Percentiles rank a stretch among this genome's conserved stretches.
These are phyloP conservation scores for Croton setiger DNA, from an alignment of 441 rosid genomes.

Conservation along the genomic window DNA sequence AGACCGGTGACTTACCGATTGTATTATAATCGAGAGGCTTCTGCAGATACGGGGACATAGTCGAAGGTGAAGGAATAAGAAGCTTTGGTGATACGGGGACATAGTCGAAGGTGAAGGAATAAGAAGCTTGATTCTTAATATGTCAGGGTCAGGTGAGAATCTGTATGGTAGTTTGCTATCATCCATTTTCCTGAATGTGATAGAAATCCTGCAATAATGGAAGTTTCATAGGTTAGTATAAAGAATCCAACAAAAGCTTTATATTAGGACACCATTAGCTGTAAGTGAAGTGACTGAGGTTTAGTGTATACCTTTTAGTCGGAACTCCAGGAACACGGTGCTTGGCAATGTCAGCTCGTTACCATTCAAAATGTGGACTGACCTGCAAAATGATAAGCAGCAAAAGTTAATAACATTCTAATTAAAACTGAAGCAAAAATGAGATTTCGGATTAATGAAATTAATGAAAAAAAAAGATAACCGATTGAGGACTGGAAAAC, in stretches of 20 bases:
- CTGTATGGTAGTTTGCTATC: conserved; percentile 49
- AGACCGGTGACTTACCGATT: conserved; percentile 2
- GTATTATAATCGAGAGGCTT: conserved; percentile 8
- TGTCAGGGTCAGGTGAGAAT: conserved; percentile 51
- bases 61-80: conserved; percentile 6
- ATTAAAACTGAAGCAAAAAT: not conserved
- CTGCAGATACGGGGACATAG: conserved; percentile 7
- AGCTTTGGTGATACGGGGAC: conserved; percentile 10
- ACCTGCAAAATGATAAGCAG: conserved; percentile 32
- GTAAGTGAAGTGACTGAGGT: not conserved
- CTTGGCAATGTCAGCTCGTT: conserved; percentile 68
- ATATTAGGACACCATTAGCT: not conserved
- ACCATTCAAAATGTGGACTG: conserved; percentile 57
- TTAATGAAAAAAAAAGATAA: not conserved
- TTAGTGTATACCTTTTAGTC: conserved; percentile 34
- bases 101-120: conserved; percentile 6
- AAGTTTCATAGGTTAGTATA: not conserved
- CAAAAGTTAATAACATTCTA: not conserved
- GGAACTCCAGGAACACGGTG: conserved; percentile 71
- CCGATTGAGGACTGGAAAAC: conserved; percentile 10
- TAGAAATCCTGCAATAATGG: conserved; percentile 43
- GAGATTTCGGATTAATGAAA: not conserved
- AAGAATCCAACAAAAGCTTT: not conserved
- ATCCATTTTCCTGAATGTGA: conserved; percentile 66
- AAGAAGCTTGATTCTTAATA: conserved; percentile 28